Evolutionary conservation across 2,329 filamentous ascomycete species (phyloP).

Genomic region (Endocalyx cinctus): DNA sequence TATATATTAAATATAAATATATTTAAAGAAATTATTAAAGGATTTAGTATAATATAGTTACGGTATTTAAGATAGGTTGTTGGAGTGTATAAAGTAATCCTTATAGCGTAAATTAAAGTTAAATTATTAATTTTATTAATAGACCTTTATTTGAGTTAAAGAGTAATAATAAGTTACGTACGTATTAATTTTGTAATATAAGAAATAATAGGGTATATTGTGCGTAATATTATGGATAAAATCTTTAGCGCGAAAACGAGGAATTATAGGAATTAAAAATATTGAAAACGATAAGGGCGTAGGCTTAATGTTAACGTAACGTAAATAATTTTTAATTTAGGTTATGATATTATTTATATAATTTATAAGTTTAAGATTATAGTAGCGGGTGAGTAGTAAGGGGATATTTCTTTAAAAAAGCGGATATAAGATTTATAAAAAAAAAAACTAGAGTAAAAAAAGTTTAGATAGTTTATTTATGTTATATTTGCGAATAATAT

Average conservation of each 20-base stretch:
- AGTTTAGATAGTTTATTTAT: neutral
- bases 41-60: neutral
- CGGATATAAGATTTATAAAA: constrained; percentile 2
- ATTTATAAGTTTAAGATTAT: neutral
- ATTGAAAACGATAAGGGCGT: neutral
- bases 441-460: neutral
- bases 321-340: too few relatives aligned
- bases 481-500: neutral
- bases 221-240: neutral
- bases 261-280: neutral
- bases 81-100: neutral
- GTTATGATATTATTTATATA: too few relatives aligned
- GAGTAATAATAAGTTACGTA: neutral
- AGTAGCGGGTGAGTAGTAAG: neutral
- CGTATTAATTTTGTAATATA: constrained; percentile 1
- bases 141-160: neutral
- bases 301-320: neutral
- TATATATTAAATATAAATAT: neutral
- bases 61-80: neutral
- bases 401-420: neutral
- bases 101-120: neutral
- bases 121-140: neutral
- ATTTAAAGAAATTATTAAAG: neutral
- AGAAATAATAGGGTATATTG: neutral
- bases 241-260: neutral